Evolutionary conservation across 345 rosid species (phyloP).

Genomic region (Salix dunnii): DNA sequence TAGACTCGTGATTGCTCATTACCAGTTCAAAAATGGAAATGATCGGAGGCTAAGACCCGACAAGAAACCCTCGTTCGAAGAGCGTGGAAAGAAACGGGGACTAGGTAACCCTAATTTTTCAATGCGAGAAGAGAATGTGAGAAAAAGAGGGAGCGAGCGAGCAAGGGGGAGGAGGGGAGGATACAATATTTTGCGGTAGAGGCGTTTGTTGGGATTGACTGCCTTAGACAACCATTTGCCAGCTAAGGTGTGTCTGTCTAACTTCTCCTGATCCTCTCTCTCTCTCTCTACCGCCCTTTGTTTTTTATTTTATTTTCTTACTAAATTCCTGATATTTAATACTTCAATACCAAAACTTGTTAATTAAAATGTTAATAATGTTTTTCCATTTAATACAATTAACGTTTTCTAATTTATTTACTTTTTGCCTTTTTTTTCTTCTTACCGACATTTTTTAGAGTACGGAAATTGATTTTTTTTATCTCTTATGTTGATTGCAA

Average conservation of each 20-base stretch:
- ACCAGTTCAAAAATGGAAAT: background rate
- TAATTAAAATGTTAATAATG: background rate
- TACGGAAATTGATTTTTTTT: too few relatives aligned
- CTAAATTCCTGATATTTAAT: background rate
- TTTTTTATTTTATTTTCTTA: background rate
- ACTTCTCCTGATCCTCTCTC: constrained; percentile 12
- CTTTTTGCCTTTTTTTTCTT: background rate
- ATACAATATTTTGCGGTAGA: constrained; percentile 14
- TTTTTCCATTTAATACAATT: background rate
- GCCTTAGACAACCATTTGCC: constrained; percentile 37
- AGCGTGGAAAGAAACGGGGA: background rate
- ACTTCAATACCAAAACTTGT: background rate
- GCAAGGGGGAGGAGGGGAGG: background rate
- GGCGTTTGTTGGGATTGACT: constrained; percentile 8
- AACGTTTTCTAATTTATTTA: background rate
- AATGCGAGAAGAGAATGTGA: background rate
- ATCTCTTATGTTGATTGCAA: too few relatives aligned
- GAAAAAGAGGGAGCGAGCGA: background rate
- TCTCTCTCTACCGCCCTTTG: background rate
- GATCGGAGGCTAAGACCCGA: background rate
- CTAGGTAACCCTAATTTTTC: background rate
- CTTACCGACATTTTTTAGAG: too few relatives aligned
- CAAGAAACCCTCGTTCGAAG: constrained; percentile 1
- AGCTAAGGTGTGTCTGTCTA: constrained; percentile 17
- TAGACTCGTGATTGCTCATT: background rate